phyloP scores from a whole-genome alignment of 2,329 filamentous ascomycete species.

The Aspergillus hiratsukae region DNA sequence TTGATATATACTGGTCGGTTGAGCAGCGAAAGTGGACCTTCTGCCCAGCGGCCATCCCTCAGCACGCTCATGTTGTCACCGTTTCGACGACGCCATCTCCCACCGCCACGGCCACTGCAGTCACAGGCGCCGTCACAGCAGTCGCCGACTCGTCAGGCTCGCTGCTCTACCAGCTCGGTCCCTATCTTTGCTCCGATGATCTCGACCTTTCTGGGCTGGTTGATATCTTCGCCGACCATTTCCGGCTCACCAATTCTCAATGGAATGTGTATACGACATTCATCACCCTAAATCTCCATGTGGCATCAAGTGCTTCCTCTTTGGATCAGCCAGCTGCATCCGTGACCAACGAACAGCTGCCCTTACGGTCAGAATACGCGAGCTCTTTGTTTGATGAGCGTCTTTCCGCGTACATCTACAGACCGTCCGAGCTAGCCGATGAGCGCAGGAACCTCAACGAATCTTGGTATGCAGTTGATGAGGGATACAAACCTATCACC shows the following conservation, averaged over 20 bases:
- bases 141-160: conserved; percentile 20
- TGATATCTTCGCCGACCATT: conserved; percentile 49
- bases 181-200: conserved; percentile 51
- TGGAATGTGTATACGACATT: conserved; percentile 52
- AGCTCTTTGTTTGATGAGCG: conserved; percentile 46
- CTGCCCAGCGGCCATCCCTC: conserved; percentile 55
- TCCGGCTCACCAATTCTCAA: conserved; percentile 50
- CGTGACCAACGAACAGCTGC: conserved; percentile 42
- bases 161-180: conserved; percentile 47
- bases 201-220: conserved; percentile 50
- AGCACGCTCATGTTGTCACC: conserved; percentile 17
- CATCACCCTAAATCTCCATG: conserved; percentile 58
- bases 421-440: conserved; percentile 43
- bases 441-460: conserved; percentile 55
- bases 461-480: conserved; percentile 51
- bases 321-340: conserved; percentile 41
- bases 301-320: conserved; percentile 42
- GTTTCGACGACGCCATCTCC: conserved; percentile 15
- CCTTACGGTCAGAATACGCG: conserved; percentile 41
- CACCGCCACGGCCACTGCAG: conserved; percentile 17
- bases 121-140: conserved; percentile 20
- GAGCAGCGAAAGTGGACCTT: conserved; percentile 53
- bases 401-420: conserved; percentile 52
- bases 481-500: conserved; percentile 42
- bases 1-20: conserved; percentile 63